Evolutionary conservation across 257 asterid species (phyloP), one percentile per base, ranked within the genome.

Genomic region (Nicotiana attenuata): DNA sequence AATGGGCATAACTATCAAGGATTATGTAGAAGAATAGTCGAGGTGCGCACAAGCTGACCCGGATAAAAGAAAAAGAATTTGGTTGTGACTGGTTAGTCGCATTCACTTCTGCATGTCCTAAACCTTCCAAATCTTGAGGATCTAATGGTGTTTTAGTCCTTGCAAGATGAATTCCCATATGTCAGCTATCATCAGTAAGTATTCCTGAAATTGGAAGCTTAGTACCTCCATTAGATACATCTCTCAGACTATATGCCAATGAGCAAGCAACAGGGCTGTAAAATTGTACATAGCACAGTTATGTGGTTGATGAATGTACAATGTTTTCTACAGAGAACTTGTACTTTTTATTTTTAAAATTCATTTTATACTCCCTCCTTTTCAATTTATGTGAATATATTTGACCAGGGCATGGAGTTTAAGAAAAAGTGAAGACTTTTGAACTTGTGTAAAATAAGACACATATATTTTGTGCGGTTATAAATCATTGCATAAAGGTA

Each of bases 111-210:
- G 81, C 82, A 75, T 26, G 45, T 8, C 3, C 53, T 24, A 10
- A 65, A 65, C 4, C 13, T 73, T 73, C 8, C 26, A 73, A 73
- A 47, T 73, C 61, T 24, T 73, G 79, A 13, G 78, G 68, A 77
- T 66, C 75, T 35, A 77, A 7, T 60, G 69, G 79, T 73, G 45
- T 81, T 41, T 19, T 61, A 28, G 28, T 82, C 75, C 38, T 84
- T 80, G 75, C 84, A 17, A 24, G 17, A 20, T 15, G 31, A 80
- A 73, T 68, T 56, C 67, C n/a, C 65, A 35, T 78, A 66, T 63
- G 83, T 8, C 19, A 63, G 81, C 71, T 50, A 53, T 81, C 55
- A 47, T 14, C 79, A 47, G 38, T 47, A 24, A 45, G 26, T 73
- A 73, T 24, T 47, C 61, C 61, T 19, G 61, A 47, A 73, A 47